These are phyloP conservation scores for Paracoccidioides lutzii DNA, from an alignment of 2,329 filamentous ascomycete genomes.

Conservation along the genomic window DNA sequence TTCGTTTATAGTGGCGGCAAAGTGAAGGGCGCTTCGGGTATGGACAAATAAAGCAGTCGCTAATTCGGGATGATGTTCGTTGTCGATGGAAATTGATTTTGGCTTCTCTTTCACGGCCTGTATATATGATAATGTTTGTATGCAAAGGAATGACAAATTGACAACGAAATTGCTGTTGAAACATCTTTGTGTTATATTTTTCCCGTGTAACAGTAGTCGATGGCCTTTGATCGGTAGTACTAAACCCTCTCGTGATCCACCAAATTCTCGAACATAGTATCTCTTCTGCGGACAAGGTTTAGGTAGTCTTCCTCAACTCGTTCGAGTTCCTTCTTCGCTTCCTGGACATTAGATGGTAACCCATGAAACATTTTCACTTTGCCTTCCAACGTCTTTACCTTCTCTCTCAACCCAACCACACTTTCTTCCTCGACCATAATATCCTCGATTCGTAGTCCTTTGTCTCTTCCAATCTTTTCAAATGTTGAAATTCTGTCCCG, in stretches of 20 bases:
- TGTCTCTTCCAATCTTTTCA: conserved; percentile 18
- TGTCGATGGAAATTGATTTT: not conserved
- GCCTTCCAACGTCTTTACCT: conserved; percentile 53
- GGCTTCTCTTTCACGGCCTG: not conserved
- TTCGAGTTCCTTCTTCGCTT: conserved; percentile 59
- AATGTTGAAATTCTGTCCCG: conserved; percentile 39
- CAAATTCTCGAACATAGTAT: conserved; percentile 61
- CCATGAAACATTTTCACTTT: conserved; percentile 56
- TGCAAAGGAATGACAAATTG: not conserved
- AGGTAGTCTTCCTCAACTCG: conserved; percentile 52
- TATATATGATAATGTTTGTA: conserved; percentile 4
- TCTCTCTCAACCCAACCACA: conserved; percentile 45
- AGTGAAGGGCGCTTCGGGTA: conserved; percentile 31
- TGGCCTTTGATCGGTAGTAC: not conserved
- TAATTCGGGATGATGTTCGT: not conserved
- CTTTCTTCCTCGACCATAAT: conserved; percentile 46
- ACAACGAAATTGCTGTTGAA: not conserved
- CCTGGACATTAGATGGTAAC: conserved; percentile 56
- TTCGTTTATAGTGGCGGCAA: conserved; percentile 26
- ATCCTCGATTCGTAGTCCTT: conserved; percentile 33
- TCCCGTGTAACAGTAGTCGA: too few species aligned
- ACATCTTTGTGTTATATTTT: not conserved
- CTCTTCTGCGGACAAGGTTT: conserved; percentile 48
- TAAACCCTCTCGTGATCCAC: conserved; percentile 34
- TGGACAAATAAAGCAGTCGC: conserved; percentile 15